Evolutionary conservation across 2,329 filamentous ascomycete species (phyloP).

Genomic region (Penicillium sp.): DNA sequence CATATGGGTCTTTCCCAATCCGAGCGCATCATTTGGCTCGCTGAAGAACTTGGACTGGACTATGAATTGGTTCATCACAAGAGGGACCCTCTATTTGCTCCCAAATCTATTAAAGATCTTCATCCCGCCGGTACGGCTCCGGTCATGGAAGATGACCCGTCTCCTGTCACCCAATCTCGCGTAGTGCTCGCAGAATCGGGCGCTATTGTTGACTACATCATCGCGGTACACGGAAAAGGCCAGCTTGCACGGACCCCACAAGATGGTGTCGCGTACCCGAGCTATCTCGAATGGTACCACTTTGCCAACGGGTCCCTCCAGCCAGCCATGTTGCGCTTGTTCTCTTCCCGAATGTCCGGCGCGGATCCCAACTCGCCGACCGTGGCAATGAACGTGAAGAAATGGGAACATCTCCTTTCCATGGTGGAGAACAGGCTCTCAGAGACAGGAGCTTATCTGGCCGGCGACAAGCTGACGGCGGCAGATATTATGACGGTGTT

Average conservation of each 20-base stretch:
- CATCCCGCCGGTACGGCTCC: slow-evolving; percentile 18
- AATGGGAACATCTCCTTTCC: slow-evolving; percentile 6
- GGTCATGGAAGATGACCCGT: slow-evolving; percentile 19
- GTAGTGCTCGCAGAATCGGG: slow-evolving; percentile 17
- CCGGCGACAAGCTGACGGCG: slow-evolving; percentile 15
- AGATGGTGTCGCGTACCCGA: slow-evolving; percentile 16
- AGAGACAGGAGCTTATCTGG: slow-evolving; percentile 17
- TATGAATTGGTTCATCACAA: slow-evolving; percentile 18
- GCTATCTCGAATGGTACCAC: slow-evolving; percentile 19
- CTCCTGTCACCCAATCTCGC: slow-evolving; percentile 13
- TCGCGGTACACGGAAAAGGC: slow-evolving; percentile 15
- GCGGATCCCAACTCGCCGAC: slow-evolving; percentile 6
- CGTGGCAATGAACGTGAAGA: slow-evolving; percentile 3
- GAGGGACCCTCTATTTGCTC: slow-evolving; percentile 17
- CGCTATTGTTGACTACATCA: slow-evolving; percentile 18
- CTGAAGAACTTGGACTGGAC: slow-evolving; percentile 18
- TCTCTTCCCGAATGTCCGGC: slow-evolving; percentile 9
- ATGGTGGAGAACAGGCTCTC: slow-evolving; percentile 15
- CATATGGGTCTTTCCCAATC: slow-evolving; percentile 19
- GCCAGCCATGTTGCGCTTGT: slow-evolving; percentile 10
- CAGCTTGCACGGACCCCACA: slow-evolving; percentile 14
- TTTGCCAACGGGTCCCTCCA: slow-evolving; percentile 18
- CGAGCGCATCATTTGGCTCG: slow-evolving; percentile 22
- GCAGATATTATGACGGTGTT: slow-evolving; percentile 19
- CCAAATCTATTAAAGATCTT: slow-evolving; percentile 18